A percentile compares a stretch with the other conserved stretches of the same genome.
These are phyloP conservation scores for Eucommia ulmoides DNA, from an alignment of 257 asterid genomes.

Conservation along the genomic window DNA sequence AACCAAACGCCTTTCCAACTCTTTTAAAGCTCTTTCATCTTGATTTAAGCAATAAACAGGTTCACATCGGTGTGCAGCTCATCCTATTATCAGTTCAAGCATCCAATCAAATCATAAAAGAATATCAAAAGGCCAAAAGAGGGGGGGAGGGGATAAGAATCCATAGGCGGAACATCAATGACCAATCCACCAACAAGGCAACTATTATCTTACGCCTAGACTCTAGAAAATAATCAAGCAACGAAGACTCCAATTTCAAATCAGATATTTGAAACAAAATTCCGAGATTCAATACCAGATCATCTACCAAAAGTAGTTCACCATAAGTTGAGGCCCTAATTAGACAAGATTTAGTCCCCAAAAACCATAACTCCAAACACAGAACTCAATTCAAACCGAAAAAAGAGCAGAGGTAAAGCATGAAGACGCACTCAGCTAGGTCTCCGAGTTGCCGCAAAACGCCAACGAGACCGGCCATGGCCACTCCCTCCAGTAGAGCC, in stretches of 20 bases:
- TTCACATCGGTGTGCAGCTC: too few relatives aligned
- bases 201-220: neutral
- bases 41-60: too few relatives aligned
- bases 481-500: slow-evolving; percentile 94
- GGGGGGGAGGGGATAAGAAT: neutral
- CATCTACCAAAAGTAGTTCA: neutral
- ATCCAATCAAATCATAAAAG: neutral
- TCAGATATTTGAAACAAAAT: neutral
- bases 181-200: too few relatives aligned
- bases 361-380: neutral
- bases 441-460: slow-evolving; percentile 97
- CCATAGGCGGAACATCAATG: neutral
- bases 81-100: too few relatives aligned
- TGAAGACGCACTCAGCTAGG: slow-evolving; percentile 71
- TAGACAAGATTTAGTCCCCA: neutral
- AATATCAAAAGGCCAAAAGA: neutral
- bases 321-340: neutral
- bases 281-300: neutral
- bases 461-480: slow-evolving; percentile 96
- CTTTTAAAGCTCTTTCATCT: too few relatives aligned
- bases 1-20: too few relatives aligned
- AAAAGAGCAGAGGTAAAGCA: neutral
- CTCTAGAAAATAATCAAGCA: neutral
- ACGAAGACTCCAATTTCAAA: neutral
- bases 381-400: neutral